Evolutionary conservation across 2,329 filamentous ascomycete species (phyloP).

Genomic region (Colletotrichum sp.): DNA sequence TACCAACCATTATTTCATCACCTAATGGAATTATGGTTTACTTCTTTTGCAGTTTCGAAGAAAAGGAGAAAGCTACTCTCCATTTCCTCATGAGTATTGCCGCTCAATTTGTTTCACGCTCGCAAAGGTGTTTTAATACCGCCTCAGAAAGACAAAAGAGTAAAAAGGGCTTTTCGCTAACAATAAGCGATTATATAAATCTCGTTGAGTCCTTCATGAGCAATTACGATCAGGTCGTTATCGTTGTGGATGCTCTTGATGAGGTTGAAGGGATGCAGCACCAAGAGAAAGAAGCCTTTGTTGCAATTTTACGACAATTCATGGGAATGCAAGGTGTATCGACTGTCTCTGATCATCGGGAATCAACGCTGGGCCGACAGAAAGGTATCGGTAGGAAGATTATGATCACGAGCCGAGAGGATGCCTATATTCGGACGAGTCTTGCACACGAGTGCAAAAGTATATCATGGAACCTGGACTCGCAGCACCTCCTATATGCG

Average conservation of each 20-base stretch:
- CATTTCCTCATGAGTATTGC: neutral
- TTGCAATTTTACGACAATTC: no score
- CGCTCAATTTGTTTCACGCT: neutral
- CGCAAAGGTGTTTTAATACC: neutral
- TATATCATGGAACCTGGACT: no score
- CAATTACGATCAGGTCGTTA: neutral
- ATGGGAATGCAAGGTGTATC: no score
- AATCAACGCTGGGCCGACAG: no score
- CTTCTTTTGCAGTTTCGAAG: neutral
- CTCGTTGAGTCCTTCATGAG: neutral
- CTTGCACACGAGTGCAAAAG: no score
- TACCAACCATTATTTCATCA: no score
- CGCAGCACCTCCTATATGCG: no score
- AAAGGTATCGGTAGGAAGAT: no score
- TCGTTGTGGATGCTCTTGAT: neutral
- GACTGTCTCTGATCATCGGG: no score
- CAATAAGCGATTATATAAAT: fast-evolving
- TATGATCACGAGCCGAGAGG: no score
- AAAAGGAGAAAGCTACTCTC: neutral
- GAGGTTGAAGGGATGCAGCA: neutral
- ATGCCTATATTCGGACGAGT: no score
- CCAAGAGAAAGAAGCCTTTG: no score
- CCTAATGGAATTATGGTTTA: neutral
- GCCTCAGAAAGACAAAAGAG: neutral
- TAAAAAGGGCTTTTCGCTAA: neutral